These are phyloP conservation scores for Triangularia verruculosa DNA, from an alignment of 2,329 filamentous ascomycete species.

Conservation along the genomic window DNA sequence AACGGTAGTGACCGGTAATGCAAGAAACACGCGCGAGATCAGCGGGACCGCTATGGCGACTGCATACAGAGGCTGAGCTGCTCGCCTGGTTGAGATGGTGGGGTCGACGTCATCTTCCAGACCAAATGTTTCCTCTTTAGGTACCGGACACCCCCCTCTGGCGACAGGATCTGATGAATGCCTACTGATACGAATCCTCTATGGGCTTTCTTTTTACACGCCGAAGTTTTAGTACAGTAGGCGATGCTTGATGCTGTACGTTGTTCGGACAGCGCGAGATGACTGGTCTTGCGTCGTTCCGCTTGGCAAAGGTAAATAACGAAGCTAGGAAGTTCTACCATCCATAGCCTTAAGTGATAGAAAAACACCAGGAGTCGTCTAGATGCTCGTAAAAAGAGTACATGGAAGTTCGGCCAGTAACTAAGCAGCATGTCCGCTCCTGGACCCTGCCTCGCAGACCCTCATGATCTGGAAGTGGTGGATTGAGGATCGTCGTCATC, in stretches of 20 bases:
- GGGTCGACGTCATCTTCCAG: slow-evolving; percentile 15
- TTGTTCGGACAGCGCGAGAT: not conserved
- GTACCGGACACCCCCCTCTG: not conserved
- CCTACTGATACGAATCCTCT: not conserved
- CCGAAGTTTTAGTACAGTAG: not conserved
- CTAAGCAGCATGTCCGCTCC: not conserved
- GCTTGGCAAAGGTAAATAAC: not conserved
- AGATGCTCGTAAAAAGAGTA: not conserved
- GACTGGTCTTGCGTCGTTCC: not conserved
- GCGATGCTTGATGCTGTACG: not conserved
- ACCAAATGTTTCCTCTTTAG: not conserved
- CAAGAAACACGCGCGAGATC: slow-evolving; percentile 9
- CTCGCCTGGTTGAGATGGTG: slow-evolving; percentile 2
- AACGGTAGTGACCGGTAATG: slow-evolving; percentile 20
- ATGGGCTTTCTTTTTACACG: not conserved
- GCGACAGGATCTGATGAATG: not conserved
- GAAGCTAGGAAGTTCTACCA: not conserved
- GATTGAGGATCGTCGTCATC: not conserved
- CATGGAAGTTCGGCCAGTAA: not conserved
- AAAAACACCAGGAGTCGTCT: not conserved
- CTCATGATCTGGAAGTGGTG: too few relatives aligned
- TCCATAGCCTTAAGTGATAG: not conserved
- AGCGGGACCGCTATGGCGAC: not conserved
- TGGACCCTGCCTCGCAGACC: not conserved
- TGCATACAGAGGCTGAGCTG: slow-evolving; percentile 17